A percentile compares a stretch with the other conserved stretches of the same genome.
Evolutionary conservation across 768 basidiomycete genomes (phyloP).

Genomic region (Tubosaeta sp.): DNA sequence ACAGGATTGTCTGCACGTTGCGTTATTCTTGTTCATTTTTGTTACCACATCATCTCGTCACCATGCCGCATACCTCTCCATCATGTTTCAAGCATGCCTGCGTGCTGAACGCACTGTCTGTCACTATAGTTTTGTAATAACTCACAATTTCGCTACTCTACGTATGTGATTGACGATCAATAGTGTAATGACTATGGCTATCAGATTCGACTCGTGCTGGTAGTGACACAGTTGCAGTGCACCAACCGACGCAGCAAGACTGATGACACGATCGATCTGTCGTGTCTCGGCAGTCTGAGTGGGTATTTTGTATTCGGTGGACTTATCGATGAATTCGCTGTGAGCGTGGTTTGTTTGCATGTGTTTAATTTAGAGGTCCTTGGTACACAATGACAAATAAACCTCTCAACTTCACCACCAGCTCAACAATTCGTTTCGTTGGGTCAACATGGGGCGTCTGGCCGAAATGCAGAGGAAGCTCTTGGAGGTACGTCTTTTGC

Average conservation of each 20-base stretch:
- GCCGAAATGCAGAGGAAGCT: slow-evolving; percentile 99
- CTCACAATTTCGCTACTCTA: slow-evolving; percentile 11
- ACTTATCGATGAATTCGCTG: neutral
- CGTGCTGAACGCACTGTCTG: slow-evolving; percentile 18
- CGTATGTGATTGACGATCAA: slow-evolving; percentile 14
- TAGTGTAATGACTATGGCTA: slow-evolving; percentile 7
- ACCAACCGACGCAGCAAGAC: neutral
- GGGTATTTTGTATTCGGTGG: too few species aligned
- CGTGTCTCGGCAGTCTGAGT: slow-evolving; percentile 14
- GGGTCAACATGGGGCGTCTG: slow-evolving; percentile 76
- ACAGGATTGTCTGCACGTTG: slow-evolving; percentile 16
- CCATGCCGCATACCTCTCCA: slow-evolving; percentile 16
- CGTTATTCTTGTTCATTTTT: slow-evolving; percentile 16
- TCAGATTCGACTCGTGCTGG: neutral
- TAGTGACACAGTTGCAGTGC: neutral
- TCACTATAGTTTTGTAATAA: slow-evolving; percentile 10
- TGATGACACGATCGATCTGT: slow-evolving; percentile 1
- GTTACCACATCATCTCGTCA: slow-evolving; percentile 19
- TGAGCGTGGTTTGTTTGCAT: slow-evolving; percentile 17
- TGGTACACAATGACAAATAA: slow-evolving; percentile 30
- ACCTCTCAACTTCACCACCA: slow-evolving; percentile 10
- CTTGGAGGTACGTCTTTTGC: slow-evolving; percentile 50
- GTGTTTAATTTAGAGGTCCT: slow-evolving; percentile 24
- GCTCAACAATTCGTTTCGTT: slow-evolving; percentile 3
- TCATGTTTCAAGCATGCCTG: slow-evolving; percentile 21